Evolutionary conservation across 257 asterid genomes (phyloP).

Genomic region (Scutellaria barbata): DNA sequence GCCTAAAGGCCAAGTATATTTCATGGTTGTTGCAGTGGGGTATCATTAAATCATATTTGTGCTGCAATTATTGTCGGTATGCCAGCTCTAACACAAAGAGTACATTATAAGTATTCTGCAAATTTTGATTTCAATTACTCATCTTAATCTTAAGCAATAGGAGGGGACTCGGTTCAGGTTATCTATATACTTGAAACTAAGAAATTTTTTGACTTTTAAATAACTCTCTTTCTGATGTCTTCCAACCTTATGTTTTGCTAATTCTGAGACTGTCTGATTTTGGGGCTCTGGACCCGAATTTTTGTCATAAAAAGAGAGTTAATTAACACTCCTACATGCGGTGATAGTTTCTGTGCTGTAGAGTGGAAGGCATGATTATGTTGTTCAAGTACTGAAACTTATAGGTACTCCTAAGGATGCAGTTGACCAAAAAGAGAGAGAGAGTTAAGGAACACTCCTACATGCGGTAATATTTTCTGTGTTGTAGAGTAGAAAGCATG

Average conservation of each 20-base stretch:
- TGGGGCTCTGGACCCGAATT: conserved; percentile 7
- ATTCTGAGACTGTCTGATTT: neutral
- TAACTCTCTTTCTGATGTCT: conserved; percentile 11
- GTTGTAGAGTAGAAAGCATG: too few species aligned
- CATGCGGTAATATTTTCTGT: too few species aligned
- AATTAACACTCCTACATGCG: neutral
- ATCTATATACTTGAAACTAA: conserved; percentile 7
- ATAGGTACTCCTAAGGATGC: neutral
- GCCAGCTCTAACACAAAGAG: conserved; percentile 11
- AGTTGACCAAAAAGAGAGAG: too few species aligned
- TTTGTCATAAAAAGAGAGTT: neutral
- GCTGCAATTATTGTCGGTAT: conserved; percentile 17
- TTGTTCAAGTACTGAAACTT: neutral
- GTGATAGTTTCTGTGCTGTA: too few species aligned
- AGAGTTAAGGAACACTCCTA: neutral
- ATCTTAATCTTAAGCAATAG: neutral
- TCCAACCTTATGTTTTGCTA: conserved; percentile 16
- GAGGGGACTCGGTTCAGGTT: neutral
- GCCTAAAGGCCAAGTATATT: conserved; percentile 22
- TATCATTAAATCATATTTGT: conserved; percentile 7
- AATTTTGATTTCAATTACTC: conserved; percentile 8
- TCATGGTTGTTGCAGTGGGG: conserved; percentile 3
- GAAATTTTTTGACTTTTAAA: conserved; percentile 9
- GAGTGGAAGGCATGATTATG: too few species aligned
- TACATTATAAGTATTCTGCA: neutral